Conservation (phyloP, 2,329 filamentous ascomycete species). For the Zopfia rhizophila region DNA sequence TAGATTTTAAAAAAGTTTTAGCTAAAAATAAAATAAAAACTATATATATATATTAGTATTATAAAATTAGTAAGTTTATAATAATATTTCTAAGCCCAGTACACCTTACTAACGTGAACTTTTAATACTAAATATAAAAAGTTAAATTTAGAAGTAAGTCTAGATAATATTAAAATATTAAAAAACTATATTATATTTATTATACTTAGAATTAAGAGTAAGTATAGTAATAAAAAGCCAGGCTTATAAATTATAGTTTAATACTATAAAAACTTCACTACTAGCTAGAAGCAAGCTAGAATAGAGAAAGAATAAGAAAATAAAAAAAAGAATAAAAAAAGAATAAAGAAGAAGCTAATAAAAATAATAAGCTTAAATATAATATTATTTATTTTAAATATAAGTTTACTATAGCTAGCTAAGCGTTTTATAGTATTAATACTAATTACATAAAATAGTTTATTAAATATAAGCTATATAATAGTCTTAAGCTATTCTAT, state of each 20-base stretch:
- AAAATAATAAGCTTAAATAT: conserved; percentile 23
- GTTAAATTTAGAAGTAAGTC: conserved; percentile 9
- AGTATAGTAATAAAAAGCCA: conserved; percentile 19
- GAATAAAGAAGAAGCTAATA: conserved; percentile 17
- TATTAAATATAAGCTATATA: conserved; percentile 21
- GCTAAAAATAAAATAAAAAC: conserved; percentile 19
- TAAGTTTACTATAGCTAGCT: conserved; percentile 19
- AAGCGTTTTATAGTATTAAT: conserved; percentile 22
- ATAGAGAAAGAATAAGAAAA: conserved; percentile 20
- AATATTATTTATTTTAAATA: conserved; percentile 21
- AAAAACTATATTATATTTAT: conserved; percentile 17
- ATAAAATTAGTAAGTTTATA: conserved; percentile 15
- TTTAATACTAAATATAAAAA: conserved; percentile 17
- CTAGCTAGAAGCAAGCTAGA: conserved; percentile 21
- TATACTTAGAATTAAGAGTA: conserved; percentile 19
- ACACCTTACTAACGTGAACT: conserved; percentile 18
- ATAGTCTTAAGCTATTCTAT: conserved; percentile 15
- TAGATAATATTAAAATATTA: conserved; percentile 16
- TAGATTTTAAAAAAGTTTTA: conserved; percentile 20
- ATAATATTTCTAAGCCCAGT: conserved; percentile 11
- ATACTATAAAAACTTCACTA: conserved; percentile 22
- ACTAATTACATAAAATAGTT: conserved; percentile 20
- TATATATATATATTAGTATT: conserved; percentile 12
- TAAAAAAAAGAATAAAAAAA: conserved; percentile 19
- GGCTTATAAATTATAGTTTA: conserved; percentile 16